Evolutionary conservation across 1,284 basidiomycete genomes (phyloP), one percentile per base, ranked within the genome.

Genomic region (Malassezia brasiliensis): DNA sequence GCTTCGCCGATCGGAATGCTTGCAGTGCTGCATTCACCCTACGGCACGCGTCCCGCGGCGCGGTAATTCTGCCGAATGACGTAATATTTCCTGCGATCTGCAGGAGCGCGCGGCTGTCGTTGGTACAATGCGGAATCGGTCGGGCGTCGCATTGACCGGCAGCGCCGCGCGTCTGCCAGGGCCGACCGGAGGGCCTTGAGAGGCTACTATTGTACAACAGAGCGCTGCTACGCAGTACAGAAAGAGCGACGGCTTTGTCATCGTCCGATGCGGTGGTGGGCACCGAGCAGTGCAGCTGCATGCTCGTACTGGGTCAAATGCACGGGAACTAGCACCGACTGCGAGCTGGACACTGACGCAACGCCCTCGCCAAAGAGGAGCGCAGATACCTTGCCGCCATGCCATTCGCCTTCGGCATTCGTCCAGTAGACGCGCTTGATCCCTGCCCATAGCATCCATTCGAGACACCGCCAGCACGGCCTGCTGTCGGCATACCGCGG

Each of bases 351-450:
- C 30, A 20, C 34, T 5, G 40, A 25, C 10, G 8, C 6, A 14
- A 17, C 25, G 9, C 17, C 30, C 31, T 50, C 25, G 17, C 59
- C 59, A 36, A 57, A 57, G 2, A 61, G 52, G 12, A 61, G 55
- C 17, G 46, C 32, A 5, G 46, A 30, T 3, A 61, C 59, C 37
- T 61, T 61, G 25, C 50, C 59, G 40, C 59, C 55, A 20, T 61
- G 42, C 59, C 59, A 61, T 19, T 53, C 53, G 32, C 53, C 53
- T 7, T 55, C 39, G 5, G 48, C 42, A 30, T 57, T 47, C 11
- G 59, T 61, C 59, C 59, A 61, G 39, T 50, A 57, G 11, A 61
- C 59, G 5, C 59, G 59, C 56, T 61, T 61, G 34, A 61, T 58
- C 12, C 59, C 59, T 8, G 55, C 59, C 59, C 59, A 61, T 28